These are phyloP conservation scores for Solanum peruvianum DNA, from an alignment of 257 asterid genomes.

Conservation along the genomic window DNA sequence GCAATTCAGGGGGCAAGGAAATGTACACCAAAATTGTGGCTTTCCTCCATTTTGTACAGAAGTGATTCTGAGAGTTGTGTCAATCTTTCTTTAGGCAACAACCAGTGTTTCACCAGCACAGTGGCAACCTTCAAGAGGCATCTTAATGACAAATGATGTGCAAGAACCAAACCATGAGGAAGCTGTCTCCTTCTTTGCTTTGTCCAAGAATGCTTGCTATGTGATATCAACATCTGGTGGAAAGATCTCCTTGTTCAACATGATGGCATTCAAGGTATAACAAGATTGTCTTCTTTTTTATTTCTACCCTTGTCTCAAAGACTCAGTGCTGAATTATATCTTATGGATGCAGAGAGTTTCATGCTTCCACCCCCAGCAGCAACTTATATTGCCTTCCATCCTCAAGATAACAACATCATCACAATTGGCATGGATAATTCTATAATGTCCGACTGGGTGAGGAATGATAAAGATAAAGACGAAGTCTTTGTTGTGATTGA, in stretches of 20 bases:
- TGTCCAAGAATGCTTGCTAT: conserved; percentile 47
- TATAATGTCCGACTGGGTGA: conserved; percentile 45
- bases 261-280: conserved; percentile 46
- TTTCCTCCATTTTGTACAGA: background rate
- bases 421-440: conserved; percentile 59
- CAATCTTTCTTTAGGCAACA: conserved; percentile 16
- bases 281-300: background rate
- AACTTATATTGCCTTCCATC: conserved; percentile 46
- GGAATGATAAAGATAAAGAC: conserved; percentile 6
- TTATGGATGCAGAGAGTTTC: conserved; percentile 24
- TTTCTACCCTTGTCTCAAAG: background rate
- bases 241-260: conserved; percentile 43
- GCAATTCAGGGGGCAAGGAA: conserved; percentile 70
- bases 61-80: background rate
- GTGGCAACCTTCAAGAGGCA: conserved; percentile 49
- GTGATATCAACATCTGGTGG: conserved; percentile 58
- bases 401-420: conserved; percentile 46
- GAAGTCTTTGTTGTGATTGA: background rate
- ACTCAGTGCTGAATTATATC: background rate
- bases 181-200: conserved; percentile 40
- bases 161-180: conserved; percentile 34
- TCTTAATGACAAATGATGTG: conserved; percentile 37
- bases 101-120: conserved; percentile 28
- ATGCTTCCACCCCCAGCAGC: conserved; percentile 63
- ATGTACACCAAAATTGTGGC: background rate